These are phyloP conservation scores for Gilbertella persicaria DNA, from an alignment of 371 early-diverging fungal genomes.

Conservation along the genomic window DNA sequence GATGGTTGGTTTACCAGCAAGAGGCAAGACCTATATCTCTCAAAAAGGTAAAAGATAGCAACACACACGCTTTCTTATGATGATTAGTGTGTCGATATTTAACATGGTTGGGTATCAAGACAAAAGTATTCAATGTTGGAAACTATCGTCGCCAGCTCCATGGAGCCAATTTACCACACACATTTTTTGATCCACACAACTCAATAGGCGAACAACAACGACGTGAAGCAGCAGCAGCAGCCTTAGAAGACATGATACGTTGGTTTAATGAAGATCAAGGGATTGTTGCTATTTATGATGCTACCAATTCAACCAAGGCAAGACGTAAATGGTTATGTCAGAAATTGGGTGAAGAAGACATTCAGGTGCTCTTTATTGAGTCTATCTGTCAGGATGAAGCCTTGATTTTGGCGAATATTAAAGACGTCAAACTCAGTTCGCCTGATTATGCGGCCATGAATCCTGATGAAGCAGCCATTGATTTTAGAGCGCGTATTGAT, in stretches of 20 bases:
- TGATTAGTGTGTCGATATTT: conserved; percentile 84
- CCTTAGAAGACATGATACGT: conserved; percentile 86
- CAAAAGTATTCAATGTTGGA: conserved; percentile 94
- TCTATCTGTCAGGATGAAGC: conserved; percentile 90
- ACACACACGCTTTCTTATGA: not conserved
- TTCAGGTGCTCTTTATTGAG: conserved; percentile 95
- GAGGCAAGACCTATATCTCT: conserved; percentile 91
- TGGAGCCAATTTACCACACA: conserved; percentile 82
- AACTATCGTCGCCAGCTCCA: conserved; percentile 90
- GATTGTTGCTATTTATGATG: conserved; percentile 93
- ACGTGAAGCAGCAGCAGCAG: conserved; percentile 79
- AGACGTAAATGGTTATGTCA: conserved; percentile 78
- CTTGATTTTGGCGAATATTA: conserved; percentile 86
- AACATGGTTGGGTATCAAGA: conserved; percentile 92
- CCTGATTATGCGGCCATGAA: conserved; percentile 89
- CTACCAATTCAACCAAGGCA: conserved; percentile 92
- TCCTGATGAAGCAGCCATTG: conserved; percentile 68
- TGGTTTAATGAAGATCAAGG: conserved; percentile 87
- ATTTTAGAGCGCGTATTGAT: conserved; percentile 82
- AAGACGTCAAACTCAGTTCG: conserved; percentile 90
- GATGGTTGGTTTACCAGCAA: conserved; percentile 88
- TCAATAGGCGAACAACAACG: conserved; percentile 73
- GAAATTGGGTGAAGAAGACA: conserved; percentile 62
- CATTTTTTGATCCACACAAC: conserved; percentile 93
- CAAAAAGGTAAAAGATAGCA: conserved; percentile 76